phyloP scores from a whole-genome alignment of 1,284 basidiomycete genomes.

The Vanrija pseudolonga region DNA sequence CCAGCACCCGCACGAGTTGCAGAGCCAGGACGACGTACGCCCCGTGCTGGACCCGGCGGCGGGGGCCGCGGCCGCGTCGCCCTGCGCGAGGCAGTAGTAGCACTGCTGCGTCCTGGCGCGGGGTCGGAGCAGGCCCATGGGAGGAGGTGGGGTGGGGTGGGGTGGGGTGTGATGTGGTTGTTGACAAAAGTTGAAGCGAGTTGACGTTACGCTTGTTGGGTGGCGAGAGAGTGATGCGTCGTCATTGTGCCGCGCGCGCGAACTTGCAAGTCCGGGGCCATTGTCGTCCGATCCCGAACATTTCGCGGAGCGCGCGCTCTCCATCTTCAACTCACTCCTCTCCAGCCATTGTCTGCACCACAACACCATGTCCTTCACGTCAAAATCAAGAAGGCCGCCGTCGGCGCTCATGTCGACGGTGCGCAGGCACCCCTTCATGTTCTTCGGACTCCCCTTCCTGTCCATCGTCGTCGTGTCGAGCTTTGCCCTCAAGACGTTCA shows the following conservation, averaged over 20 bases:
- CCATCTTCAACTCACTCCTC: too few relatives aligned
- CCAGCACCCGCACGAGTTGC: conserved; percentile 42
- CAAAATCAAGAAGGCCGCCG: conserved; percentile 54
- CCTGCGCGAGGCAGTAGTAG: conserved; percentile 42
- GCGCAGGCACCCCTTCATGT: conserved; percentile 51
- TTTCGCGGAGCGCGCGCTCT: too few relatives aligned
- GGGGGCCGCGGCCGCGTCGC: conserved; percentile 8
- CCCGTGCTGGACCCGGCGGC: conserved; percentile 16
- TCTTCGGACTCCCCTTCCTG: conserved; percentile 84
- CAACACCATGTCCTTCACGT: conserved; percentile 53
- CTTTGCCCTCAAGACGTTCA: conserved; percentile 78
- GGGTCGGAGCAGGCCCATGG: conserved; percentile 10
- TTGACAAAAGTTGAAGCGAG: not conserved
- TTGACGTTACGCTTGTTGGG: too few relatives aligned
- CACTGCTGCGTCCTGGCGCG: conserved; percentile 35
- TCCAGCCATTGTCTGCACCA: not conserved
- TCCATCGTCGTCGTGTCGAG: conserved; percentile 79
- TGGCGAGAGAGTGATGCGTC: not conserved
- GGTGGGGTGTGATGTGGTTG: not conserved
- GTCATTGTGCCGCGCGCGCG: not conserved
- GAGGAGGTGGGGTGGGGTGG: not conserved
- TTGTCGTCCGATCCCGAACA: too few relatives aligned
- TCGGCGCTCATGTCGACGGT: conserved; percentile 26
- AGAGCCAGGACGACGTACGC: conserved; percentile 38
- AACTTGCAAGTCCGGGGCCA: not conserved